These are phyloP conservation scores for Yamadazyma aaseri DNA, from an alignment of 1,139 yeast species.

Conservation along the genomic window DNA sequence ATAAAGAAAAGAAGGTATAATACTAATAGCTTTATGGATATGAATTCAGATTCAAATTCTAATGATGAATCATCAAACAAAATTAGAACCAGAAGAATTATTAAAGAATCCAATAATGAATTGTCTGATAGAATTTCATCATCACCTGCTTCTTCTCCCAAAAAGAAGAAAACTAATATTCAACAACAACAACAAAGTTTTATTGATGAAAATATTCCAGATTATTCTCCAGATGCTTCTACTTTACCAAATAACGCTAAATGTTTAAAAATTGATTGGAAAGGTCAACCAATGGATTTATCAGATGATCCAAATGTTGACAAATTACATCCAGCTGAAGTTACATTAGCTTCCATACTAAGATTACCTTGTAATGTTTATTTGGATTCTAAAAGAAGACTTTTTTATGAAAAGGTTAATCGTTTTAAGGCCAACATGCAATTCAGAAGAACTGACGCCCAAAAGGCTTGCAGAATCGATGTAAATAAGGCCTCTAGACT, in stretches of 20 bases:
- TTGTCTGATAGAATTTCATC: constrained; percentile 13
- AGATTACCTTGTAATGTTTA: constrained; percentile 86
- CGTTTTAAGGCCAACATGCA: constrained; percentile 74
- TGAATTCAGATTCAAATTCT: constrained; percentile 21
- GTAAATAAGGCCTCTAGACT: constrained; percentile 93
- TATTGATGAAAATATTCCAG: constrained; percentile 62
- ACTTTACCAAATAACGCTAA: constrained; percentile 61
- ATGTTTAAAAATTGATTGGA: constrained; percentile 91
- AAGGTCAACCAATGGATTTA: constrained; percentile 95
- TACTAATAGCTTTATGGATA: constrained; percentile 23
- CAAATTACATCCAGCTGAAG: constrained; percentile 87
- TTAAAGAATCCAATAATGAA: constrained; percentile 14
- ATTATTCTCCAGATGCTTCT: constrained; percentile 69
- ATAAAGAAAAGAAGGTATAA: constrained; percentile 28
- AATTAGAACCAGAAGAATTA: constrained; percentile 53
- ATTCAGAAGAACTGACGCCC: constrained; percentile 95
- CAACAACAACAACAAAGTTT: constrained; percentile 37
- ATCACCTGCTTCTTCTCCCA: constrained; percentile 25
- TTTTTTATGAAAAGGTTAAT: constrained; percentile 84
- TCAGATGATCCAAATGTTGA: constrained; percentile 68
- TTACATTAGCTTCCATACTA: constrained; percentile 81
- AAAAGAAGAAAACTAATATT: constrained; percentile 38
- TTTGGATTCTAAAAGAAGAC: constrained; percentile 86
- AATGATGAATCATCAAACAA: constrained; percentile 34
- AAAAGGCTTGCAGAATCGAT: constrained; percentile 95